Evolutionary conservation across 2,329 filamentous ascomycete species (phyloP).

Genomic region (Purpureocillium takamizusanense): DNA sequence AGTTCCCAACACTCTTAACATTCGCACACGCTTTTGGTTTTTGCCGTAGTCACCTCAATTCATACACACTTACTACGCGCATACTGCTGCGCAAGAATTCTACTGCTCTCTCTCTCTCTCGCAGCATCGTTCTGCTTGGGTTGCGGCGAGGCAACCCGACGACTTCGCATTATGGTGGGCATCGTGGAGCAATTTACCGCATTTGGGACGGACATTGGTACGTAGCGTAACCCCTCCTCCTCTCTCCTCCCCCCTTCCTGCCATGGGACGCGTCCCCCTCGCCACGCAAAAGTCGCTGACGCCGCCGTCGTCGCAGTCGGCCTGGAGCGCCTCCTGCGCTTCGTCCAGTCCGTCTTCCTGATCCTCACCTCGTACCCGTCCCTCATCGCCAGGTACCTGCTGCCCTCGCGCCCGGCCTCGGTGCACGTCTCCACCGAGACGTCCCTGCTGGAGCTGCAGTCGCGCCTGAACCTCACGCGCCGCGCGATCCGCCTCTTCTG

Average conservation of each 20-base stretch:
- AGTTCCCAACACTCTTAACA: no score
- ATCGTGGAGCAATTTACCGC: slow-evolving; percentile 25
- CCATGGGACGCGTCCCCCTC: no score
- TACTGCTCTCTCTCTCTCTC: no score
- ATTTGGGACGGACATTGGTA: slow-evolving; percentile 39
- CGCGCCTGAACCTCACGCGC: slow-evolving; percentile 38
- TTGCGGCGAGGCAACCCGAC: no score
- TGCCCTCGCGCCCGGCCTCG: slow-evolving; percentile 13
- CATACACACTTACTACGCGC: no score
- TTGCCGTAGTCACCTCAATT: no score
- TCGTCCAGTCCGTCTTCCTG: slow-evolving; percentile 42
- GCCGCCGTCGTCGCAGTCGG: slow-evolving; percentile 33
- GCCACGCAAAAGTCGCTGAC: background rate
- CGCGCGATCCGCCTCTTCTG: slow-evolving; percentile 61
- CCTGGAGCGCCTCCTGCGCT: slow-evolving; percentile 51
- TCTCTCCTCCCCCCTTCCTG: no score
- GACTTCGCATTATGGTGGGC: background rate
- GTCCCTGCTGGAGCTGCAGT: slow-evolving; percentile 25
- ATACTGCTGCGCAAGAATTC: no score
- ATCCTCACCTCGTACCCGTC: slow-evolving; percentile 37
- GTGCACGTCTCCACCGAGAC: slow-evolving; percentile 18
- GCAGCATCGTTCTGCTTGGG: no score
- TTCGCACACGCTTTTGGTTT: no score
- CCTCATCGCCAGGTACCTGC: slow-evolving; percentile 23
- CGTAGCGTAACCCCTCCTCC: slow-evolving; percentile 3